These are phyloP conservation scores for Haplosporangium sp. DNA, from an alignment of 371 early-diverging fungal species.

Conservation along the genomic window DNA sequence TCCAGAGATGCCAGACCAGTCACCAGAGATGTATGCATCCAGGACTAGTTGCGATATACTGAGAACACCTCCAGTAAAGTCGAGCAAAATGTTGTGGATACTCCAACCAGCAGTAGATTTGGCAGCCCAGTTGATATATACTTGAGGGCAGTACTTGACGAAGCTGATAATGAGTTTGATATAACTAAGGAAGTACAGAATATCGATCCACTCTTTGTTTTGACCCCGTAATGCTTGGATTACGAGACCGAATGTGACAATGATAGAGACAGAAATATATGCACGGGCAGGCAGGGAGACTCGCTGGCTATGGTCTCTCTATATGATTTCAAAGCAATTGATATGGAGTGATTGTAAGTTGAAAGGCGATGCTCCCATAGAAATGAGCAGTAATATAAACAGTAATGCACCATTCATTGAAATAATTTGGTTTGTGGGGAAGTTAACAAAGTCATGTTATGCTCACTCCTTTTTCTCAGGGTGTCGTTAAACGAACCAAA, in stretches of 20 bases:
- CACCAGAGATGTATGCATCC: constrained; percentile 76
- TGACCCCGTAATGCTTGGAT: not conserved
- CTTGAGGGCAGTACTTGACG: constrained; percentile 93
- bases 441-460: not conserved
- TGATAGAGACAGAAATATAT: not conserved
- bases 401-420: too few relatives aligned
- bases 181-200: constrained; percentile 82
- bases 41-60: constrained; percentile 84
- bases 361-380: not conserved
- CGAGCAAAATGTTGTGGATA: constrained; percentile 90
- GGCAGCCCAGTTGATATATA: constrained; percentile 77
- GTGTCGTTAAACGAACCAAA: not conserved
- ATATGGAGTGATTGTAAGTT: not conserved
- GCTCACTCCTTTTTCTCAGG: not conserved
- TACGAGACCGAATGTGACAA: not conserved
- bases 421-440: too few relatives aligned
- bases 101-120: constrained; percentile 95
- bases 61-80: constrained; percentile 89
- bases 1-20: constrained; percentile 80
- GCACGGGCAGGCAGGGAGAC: not conserved
- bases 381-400: not conserved
- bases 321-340: not conserved
- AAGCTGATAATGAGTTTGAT: constrained; percentile 84
- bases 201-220: constrained; percentile 66
- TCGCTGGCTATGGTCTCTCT: not conserved